Conservation (phyloP, 2,329 filamentous ascomycete genomes). For the Fusarium sterilihyphosum region DNA sequence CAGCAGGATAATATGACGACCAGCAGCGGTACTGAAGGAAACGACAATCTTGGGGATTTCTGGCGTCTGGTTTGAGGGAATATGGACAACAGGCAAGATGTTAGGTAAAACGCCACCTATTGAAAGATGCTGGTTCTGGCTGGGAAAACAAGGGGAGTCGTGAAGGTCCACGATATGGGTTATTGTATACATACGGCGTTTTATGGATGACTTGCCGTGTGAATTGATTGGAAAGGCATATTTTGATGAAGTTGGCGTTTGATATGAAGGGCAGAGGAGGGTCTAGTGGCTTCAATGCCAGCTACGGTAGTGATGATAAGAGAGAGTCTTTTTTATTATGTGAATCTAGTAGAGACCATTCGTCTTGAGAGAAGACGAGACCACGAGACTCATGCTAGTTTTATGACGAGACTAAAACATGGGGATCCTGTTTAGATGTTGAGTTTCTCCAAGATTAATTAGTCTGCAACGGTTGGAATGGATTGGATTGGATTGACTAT, state of each 20-base stretch:
- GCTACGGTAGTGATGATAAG: neutral
- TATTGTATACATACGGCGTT: slow-evolving; percentile 31
- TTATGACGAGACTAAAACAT: neutral
- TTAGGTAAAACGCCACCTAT: neutral
- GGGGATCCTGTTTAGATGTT: neutral
- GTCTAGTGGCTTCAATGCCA: neutral
- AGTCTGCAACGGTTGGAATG: neutral
- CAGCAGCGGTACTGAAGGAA: neutral
- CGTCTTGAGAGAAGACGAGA: neutral
- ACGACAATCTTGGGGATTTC: slow-evolving; percentile 2
- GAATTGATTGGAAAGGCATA: neutral
- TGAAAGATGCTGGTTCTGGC: neutral
- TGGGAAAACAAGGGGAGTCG: slow-evolving; percentile 2
- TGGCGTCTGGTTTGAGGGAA: slow-evolving; percentile 15
- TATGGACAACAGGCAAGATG: neutral
- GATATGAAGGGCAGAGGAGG: neutral
- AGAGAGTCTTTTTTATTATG: neutral
- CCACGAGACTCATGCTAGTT: neutral
- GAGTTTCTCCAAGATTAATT: neutral
- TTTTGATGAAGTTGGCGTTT: neutral
- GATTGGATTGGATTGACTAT: neutral
- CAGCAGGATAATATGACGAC: neutral
- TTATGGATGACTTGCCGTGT: neutral
- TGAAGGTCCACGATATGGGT: slow-evolving; percentile 17
- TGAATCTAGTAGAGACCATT: neutral